Evolutionary conservation across 441 rosid species (phyloP), one percentile per base, ranked within the genome.

Genomic region (Manihot esculenta): DNA sequence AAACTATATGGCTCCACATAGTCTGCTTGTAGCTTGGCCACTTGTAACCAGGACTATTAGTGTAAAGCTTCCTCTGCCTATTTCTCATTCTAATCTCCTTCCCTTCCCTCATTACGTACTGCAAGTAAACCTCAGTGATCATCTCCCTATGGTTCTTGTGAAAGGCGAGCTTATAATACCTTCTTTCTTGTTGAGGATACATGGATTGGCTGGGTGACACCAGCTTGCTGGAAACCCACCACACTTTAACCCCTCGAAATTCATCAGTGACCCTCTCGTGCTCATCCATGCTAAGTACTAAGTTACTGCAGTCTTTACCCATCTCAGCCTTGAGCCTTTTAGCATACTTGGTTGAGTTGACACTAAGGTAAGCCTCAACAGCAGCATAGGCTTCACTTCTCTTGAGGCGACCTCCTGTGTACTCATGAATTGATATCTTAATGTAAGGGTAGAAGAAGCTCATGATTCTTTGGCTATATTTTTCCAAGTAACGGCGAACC

Each of bases 1-100:
- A 91, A 27, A 79, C 85, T 20, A 89, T 85, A 50, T 84, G 90
- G 64, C 94, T 91, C 94, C 97, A 89, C 82, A 85, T 73, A 6
- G 89, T 83, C 41, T 71, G 84, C 84, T 85, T 90, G 78, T 73
- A 79, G 76, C 78, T 75, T 12, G 80, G 80, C 87, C 87, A 85
- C 68, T 74, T 82, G 50, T 62, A 62, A 11, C 84, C 82, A 9
- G 94, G 83, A 51, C 84, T 82, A 26, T 91, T 91, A 0, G 92
- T 89, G 58, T 75, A 86, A 44, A 91, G 82, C 83, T 76, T 89
- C 72, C 89, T 81, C 72, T 84, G 88, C 84, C 88, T 74, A 44
- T 82, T 86, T 27, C 74, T 77, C 7, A 69, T 78, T 58, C 69
- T 72, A 9, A 88, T 81, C 62, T 88, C 87, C 72, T 77, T 86